Conservation (phyloP, 768 basidiomycete genomes). For the Rhodotorula graminis region DNA sequence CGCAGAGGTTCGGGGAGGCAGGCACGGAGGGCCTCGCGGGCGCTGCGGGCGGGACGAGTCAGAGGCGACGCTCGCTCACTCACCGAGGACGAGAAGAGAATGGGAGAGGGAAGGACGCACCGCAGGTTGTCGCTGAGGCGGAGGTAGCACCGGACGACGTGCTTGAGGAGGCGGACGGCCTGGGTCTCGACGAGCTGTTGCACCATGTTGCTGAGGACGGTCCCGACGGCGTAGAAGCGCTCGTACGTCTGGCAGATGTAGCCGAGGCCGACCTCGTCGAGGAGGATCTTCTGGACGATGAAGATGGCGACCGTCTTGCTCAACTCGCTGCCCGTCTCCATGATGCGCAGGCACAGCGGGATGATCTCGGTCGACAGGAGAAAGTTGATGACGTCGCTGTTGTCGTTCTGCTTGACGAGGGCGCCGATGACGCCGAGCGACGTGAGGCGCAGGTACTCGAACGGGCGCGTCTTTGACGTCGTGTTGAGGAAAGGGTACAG, state of each 20-base stretch:
- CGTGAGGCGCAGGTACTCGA: slow-evolving; percentile 97
- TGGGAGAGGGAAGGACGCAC: slow-evolving; percentile 51
- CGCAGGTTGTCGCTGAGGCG: slow-evolving; percentile 91
- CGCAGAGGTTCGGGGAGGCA: slow-evolving; percentile 92
- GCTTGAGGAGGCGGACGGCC: slow-evolving; percentile 90
- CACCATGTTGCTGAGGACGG: slow-evolving; percentile 98
- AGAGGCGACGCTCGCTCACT: too few species aligned
- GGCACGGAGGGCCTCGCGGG: slow-evolving; percentile 88
- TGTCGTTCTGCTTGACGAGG: slow-evolving; percentile 99
- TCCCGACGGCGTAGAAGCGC: slow-evolving; percentile 97
- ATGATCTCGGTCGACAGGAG: slow-evolving; percentile 98
- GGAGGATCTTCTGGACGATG: slow-evolving; percentile 90
- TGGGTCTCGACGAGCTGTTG: slow-evolving; percentile 96
- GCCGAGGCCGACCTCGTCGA: slow-evolving; percentile 94
- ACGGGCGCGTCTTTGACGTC: slow-evolving; percentile 97
- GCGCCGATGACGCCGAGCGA: slow-evolving; percentile 99
- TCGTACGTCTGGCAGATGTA: slow-evolving; percentile 99
- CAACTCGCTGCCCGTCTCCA: slow-evolving; percentile 98
- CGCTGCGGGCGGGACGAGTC: slow-evolving; percentile 54
- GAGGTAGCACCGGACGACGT: slow-evolving; percentile 95
- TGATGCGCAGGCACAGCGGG: slow-evolving; percentile 95
- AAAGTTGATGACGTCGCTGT: slow-evolving; percentile 98
- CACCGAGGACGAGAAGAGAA: not conserved
- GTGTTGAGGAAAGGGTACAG: slow-evolving; percentile 98
- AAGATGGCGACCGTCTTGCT: slow-evolving; percentile 99